phyloP scores from a whole-genome alignment of 495 filamentous ascomycete genomes.

The Daldinia bambusicola region DNA sequence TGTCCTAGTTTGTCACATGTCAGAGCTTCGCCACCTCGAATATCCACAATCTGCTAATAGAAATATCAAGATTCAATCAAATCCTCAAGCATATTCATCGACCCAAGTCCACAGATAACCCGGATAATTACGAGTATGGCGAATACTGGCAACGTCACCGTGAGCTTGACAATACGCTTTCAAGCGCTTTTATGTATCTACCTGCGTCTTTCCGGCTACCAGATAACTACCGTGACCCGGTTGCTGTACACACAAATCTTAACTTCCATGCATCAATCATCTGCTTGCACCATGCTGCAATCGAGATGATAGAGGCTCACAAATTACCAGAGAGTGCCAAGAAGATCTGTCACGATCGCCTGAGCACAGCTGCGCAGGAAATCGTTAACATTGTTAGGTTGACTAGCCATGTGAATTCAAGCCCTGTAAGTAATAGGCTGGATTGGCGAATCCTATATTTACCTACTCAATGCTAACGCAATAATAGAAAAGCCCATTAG shows the following conservation, averaged over 20 bases:
- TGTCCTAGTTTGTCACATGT: slow-evolving; percentile 54
- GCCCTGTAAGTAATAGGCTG: slow-evolving; percentile 38
- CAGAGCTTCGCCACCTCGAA: neutral
- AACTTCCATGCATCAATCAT: slow-evolving; percentile 58
- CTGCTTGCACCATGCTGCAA: slow-evolving; percentile 56
- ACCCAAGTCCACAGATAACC: slow-evolving; percentile 51
- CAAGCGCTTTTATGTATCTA: slow-evolving; percentile 59
- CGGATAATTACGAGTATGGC: slow-evolving; percentile 53
- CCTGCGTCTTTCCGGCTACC: slow-evolving; percentile 56
- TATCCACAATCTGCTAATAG: slow-evolving; percentile 12
- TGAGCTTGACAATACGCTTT: slow-evolving; percentile 58
- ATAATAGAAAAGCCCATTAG: slow-evolving; percentile 52
- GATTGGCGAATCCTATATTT: neutral
- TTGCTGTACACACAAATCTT: slow-evolving; percentile 57
- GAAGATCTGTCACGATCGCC: slow-evolving; percentile 47
- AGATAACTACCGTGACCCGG: slow-evolving; percentile 48
- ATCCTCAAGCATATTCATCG: slow-evolving; percentile 57
- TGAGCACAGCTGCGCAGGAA: slow-evolving; percentile 54
- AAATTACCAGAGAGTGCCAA: slow-evolving; percentile 48
- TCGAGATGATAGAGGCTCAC: slow-evolving; percentile 53
- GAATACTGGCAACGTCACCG: slow-evolving; percentile 59
- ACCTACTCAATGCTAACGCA: slow-evolving; percentile 7
- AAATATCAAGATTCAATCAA: slow-evolving; percentile 46
- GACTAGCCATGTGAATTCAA: slow-evolving; percentile 45
- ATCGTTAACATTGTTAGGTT: slow-evolving; percentile 57